Base-by-base conservation (phyloP, 345 rosid species). In the Litchi chinensis region DNA sequence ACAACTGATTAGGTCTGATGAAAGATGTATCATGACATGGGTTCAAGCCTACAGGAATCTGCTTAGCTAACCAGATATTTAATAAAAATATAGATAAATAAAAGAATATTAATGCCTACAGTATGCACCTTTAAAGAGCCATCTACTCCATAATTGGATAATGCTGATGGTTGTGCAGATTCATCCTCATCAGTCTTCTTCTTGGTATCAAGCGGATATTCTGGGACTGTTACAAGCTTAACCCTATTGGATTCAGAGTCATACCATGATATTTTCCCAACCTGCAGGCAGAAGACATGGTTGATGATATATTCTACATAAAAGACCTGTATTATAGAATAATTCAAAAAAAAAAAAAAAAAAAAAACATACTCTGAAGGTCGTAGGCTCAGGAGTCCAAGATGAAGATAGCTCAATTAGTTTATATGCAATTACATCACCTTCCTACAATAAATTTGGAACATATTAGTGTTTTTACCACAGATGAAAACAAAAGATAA, bases 351-450 rank as follows among this genome's bases (percentile, higher is more conserved):
- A 26, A 26, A 26, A 26, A n/a, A n/a, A 4, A 54, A 22, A 79
- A 11, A 72, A 39, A 32, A 59, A 75, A 80, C 65, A 69, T 92
- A 97, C 99, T 60, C 92, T 86, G 75, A 86, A 94, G 62, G 93
- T 82, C 44, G 98, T 87, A 73, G 89, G 80, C 85, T 94, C 98
- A 8, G 98, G 99, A 48, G 95, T 93, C 99, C 98, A 94, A 75
- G 92, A 90, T 21, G 92, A 88, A 70, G 98, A 86, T 56, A 97
- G 87, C 88, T 97, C 97, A 82, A 97, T 84, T 57, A 94, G 76
- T 44, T 93, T 93, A 85, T 97, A 97, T 28, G 99, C 98, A 67
- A 97, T 88, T 39, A 93, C 82, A 82, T 94, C 97, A 32, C 95
- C 98, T 86, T 82, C 93, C 99, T 97, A 92, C 86, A 88, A 80